Percentiles rank a stretch among this genome's conserved stretches.
Evolutionary conservation across 192 early-diverging fungal genomes (phyloP).

Genomic region (Lobosporangium transversale): DNA sequence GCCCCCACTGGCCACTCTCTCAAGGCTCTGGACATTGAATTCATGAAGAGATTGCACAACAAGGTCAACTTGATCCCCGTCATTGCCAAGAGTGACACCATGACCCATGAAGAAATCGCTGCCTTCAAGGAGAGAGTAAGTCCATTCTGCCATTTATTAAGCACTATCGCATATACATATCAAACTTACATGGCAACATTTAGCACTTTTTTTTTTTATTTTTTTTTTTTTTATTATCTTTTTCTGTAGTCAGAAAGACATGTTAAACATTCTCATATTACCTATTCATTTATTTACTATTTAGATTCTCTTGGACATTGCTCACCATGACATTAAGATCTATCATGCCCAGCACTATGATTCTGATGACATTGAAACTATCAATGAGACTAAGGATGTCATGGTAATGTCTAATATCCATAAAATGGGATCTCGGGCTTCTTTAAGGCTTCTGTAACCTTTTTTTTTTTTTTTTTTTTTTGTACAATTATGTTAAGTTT

Average conservation of each 20-base stretch:
- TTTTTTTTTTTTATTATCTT: constrained; percentile 49
- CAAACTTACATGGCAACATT: too few species aligned
- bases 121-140: constrained; percentile 82
- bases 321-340: constrained; percentile 86
- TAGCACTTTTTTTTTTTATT: too few species aligned
- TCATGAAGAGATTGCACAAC: constrained; percentile 92
- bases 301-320: constrained; percentile 82
- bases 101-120: constrained; percentile 83
- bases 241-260: too few species aligned
- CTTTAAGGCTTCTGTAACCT: too few species aligned
- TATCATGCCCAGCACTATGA: constrained; percentile 86
- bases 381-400: constrained; percentile 84
- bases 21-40: constrained; percentile 92
- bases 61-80: constrained; percentile 91
- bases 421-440: background rate
- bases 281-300: too few species aligned
- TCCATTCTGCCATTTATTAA: too few species aligned
- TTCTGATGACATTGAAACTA: constrained; percentile 84
- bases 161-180: too few species aligned
- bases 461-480: too few species aligned
- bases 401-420: constrained; percentile 54
- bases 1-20: constrained; percentile 95
- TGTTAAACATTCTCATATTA: too few species aligned
- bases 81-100: constrained; percentile 91
- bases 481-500: too few species aligned